phyloP scores from a whole-genome alignment of 2,329 filamentous ascomycete genomes.

The Epicoccum nigrum region DNA sequence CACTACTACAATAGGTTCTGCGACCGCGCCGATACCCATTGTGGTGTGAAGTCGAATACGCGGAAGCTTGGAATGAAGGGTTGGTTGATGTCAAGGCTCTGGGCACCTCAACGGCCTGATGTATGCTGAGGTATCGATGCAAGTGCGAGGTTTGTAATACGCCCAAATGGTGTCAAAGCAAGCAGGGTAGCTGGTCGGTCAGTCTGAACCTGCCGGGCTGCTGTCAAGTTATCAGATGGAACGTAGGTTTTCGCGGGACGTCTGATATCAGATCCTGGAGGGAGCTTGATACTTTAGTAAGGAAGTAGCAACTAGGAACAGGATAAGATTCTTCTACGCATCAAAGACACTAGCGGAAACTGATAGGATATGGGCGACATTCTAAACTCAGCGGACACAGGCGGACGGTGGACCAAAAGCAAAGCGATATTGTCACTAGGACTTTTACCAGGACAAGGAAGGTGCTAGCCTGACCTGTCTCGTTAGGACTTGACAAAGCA shows the following conservation, averaged over 20 bases:
- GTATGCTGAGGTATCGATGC: neutral
- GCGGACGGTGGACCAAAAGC: no score
- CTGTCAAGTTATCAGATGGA: neutral
- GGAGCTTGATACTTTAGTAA: neutral
- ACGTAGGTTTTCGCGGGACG: no score
- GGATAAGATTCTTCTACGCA: neutral
- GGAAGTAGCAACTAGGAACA: neutral
- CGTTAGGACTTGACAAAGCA: slow-evolving; percentile 1
- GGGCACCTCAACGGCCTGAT: no score
- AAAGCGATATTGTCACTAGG: slow-evolving; percentile 5
- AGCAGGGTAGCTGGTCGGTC: neutral
- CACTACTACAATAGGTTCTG: slow-evolving; percentile 68
- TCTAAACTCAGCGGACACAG: slow-evolving; percentile 11
- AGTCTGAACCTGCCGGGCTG: neutral
- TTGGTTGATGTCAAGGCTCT: no score
- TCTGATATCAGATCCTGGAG: no score
- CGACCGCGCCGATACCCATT: slow-evolving; percentile 63
- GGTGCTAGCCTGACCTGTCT: neutral
- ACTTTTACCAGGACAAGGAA: slow-evolving; percentile 1
- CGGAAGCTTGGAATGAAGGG: neutral
- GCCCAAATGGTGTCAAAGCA: neutral
- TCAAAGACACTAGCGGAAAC: neutral
- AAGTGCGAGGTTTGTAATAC: neutral
- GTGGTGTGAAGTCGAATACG: neutral
- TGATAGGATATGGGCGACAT: slow-evolving; percentile 4